Evolutionary conservation across 2,329 filamentous ascomycete genomes (phyloP).

Genomic region (Penicillium sp.): DNA sequence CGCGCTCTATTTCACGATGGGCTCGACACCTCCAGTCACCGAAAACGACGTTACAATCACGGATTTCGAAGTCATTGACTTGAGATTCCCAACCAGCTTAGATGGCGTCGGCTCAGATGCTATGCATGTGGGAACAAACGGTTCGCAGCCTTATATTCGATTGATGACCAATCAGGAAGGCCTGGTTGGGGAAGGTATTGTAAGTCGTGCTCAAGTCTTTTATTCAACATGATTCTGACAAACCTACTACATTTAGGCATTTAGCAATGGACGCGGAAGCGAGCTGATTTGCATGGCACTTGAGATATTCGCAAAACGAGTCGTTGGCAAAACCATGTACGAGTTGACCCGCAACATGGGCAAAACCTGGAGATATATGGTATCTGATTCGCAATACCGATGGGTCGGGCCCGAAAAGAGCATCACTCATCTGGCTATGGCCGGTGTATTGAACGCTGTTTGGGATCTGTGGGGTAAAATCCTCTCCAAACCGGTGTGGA

Average conservation of each 20-base stretch:
- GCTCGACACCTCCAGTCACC: neutral
- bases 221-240: neutral
- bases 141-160: conserved; percentile 11
- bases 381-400: conserved; percentile 5
- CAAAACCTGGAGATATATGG: conserved; percentile 2
- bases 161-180: conserved; percentile 12
- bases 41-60: neutral
- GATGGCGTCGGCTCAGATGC: conserved; percentile 5
- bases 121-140: conserved; percentile 13
- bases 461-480: conserved; percentile 7
- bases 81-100: conserved; percentile 7
- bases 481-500: conserved; percentile 84
- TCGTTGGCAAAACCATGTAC: conserved; percentile 3
- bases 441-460: conserved; percentile 34
- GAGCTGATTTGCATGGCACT: conserved; percentile 1
- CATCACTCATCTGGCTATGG: conserved; percentile 86
- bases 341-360: conserved; percentile 7
- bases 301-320: neutral
- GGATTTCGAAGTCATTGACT: neutral
- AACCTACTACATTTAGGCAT: neutral
- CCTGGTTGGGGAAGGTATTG: neutral
- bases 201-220: neutral
- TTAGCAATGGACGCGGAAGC: conserved; percentile 7
- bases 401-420: conserved; percentile 64
- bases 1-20: neutral